phyloP scores from a whole-genome alignment of 2,329 filamentous ascomycete species.

The Atkinsonella hypoxylon region DNA sequence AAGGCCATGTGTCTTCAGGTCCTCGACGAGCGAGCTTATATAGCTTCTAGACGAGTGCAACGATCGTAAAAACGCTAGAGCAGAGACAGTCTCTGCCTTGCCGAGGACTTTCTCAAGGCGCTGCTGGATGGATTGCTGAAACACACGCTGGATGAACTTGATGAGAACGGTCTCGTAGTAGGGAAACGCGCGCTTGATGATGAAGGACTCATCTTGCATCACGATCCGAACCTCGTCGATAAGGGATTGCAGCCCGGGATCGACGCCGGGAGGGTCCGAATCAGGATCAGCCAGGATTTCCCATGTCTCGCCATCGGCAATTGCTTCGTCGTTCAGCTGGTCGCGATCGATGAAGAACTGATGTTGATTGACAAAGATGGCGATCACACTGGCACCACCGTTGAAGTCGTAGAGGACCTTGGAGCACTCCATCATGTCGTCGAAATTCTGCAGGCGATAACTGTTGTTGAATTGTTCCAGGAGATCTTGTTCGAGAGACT shows the following conservation, averaged over 20 bases:
- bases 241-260: conserved; percentile 82
- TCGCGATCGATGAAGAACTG: conserved; percentile 98
- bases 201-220: conserved; percentile 92
- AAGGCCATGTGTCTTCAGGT: conserved; percentile 84
- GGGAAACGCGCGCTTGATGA: conserved; percentile 92
- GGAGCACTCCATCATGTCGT: conserved; percentile 96
- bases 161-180: conserved; percentile 89
- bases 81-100: conserved; percentile 85
- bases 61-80: conserved; percentile 80
- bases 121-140: conserved; percentile 97
- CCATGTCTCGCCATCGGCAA: conserved; percentile 66
- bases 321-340: conserved; percentile 78
- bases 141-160: conserved; percentile 89
- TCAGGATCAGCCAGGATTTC: conserved; percentile 91
- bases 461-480: conserved; percentile 96
- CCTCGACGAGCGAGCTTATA: conserved; percentile 78
- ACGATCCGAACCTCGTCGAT: conserved; percentile 91
- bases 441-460: conserved; percentile 88
- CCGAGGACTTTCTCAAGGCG: conserved; percentile 89
- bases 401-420: conserved; percentile 93
- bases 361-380: conserved; percentile 94
- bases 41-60: conserved; percentile 85
- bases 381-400: conserved; percentile 88
- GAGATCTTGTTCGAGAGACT: conserved; percentile 89
- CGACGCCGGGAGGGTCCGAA: conserved; percentile 78